phyloP scores from a whole-genome alignment of 2,329 filamentous ascomycete genomes.

The Graphiopsis chlorocephala region DNA sequence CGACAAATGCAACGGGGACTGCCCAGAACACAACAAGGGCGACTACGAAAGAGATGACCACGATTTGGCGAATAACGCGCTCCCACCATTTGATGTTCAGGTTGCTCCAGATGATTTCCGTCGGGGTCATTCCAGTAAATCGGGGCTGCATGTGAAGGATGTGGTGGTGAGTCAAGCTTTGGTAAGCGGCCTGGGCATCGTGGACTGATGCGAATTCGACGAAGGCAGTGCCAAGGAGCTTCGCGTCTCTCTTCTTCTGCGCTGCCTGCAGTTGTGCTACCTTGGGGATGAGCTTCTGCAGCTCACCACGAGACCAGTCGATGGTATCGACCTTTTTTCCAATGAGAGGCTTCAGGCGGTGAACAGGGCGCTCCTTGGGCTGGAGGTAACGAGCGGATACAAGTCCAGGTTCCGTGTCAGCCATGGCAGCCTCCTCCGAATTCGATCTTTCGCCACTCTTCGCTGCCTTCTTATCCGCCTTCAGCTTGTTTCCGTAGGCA shows the following conservation, averaged over 20 bases:
- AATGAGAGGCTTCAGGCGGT: slow-evolving; percentile 67
- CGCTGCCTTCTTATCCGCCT: slow-evolving; percentile 63
- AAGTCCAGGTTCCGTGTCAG: slow-evolving; percentile 66
- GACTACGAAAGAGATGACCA: slow-evolving; percentile 68
- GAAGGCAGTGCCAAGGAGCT: slow-evolving; percentile 75
- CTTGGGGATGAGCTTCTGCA: slow-evolving; percentile 70
- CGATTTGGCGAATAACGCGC: slow-evolving; percentile 67
- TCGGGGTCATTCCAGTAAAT: slow-evolving; percentile 76
- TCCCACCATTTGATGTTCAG: slow-evolving; percentile 86
- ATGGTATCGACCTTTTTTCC: slow-evolving; percentile 94
- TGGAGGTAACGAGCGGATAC: slow-evolving; percentile 73
- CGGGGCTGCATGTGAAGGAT: slow-evolving; percentile 83
- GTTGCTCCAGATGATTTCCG: slow-evolving; percentile 84
- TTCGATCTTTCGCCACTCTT: slow-evolving; percentile 54
- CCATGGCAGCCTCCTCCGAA: slow-evolving; percentile 46
- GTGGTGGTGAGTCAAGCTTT: slow-evolving; percentile 82
- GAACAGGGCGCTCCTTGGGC: slow-evolving; percentile 70
- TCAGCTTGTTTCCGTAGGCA: slow-evolving; percentile 69
- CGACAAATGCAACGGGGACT: slow-evolving; percentile 73
- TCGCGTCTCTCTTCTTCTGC: slow-evolving; percentile 62
- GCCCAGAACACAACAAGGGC: slow-evolving; percentile 86
- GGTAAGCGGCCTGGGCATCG: slow-evolving; percentile 81
- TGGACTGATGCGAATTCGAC: slow-evolving; percentile 83
- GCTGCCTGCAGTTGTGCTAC: slow-evolving; percentile 66
- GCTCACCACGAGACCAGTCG: slow-evolving; percentile 77